Evolutionary conservation across 345 rosid species (phyloP).

Genomic region (Brassica carinata): DNA sequence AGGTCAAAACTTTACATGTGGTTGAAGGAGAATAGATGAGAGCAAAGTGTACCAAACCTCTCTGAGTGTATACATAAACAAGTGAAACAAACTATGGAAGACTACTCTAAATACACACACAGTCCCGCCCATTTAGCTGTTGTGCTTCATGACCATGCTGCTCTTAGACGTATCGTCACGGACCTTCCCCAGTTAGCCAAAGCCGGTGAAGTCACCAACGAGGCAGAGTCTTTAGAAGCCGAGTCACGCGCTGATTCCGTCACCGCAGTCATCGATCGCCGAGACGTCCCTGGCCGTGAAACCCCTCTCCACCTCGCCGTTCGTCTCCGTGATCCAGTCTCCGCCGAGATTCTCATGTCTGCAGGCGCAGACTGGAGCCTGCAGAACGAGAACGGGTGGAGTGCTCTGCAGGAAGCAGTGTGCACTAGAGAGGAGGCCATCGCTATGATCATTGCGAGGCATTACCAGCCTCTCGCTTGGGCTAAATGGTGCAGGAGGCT

Average conservation of each 20-base stretch:
- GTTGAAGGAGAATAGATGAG: neutral
- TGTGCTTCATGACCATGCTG: constrained; percentile 69
- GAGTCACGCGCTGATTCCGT: constrained; percentile 82
- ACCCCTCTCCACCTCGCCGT: constrained; percentile 98
- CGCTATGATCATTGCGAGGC: constrained; percentile 86
- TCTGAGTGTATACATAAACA: neutral
- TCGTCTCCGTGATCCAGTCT: constrained; percentile 68
- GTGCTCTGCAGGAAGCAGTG: constrained; percentile 98
- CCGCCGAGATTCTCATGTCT: constrained; percentile 87
- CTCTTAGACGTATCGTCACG: constrained; percentile 59
- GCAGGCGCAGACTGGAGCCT: constrained; percentile 99
- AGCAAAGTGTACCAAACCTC: neutral
- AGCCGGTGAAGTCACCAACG: constrained; percentile 84
- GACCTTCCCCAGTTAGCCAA: constrained; percentile 71
- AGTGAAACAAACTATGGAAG: constrained; percentile 57
- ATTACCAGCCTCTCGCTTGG: constrained; percentile 99
- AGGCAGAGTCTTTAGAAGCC: constrained; percentile 72
- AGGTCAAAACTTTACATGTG: neutral
- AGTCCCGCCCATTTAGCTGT: constrained; percentile 94
- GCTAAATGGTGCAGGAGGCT: constrained; percentile 98
- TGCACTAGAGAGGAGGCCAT: constrained; percentile 93
- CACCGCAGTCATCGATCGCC: constrained; percentile 68
- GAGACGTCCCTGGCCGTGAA: constrained; percentile 94
- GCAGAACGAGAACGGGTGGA: constrained; percentile 99
- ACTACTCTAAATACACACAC: constrained; percentile 66